phyloP scores from a whole-genome alignment of 306 rosid genomes.

The Rosa multiflora region DNA sequence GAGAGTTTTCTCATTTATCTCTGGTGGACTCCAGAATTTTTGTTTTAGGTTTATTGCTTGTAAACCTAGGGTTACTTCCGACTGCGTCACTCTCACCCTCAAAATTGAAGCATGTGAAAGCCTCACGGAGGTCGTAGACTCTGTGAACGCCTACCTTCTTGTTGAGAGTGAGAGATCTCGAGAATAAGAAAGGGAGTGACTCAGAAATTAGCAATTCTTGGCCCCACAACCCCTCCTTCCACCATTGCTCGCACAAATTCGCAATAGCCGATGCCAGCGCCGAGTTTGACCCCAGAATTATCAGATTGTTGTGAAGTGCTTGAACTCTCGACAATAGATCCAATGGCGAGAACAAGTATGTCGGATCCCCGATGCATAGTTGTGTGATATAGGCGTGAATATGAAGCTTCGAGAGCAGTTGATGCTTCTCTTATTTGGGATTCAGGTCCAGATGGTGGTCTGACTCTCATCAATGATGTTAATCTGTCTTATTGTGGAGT shows the following conservation, averaged over 20 bases:
- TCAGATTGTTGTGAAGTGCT: constrained; percentile 60
- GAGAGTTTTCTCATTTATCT: too few relatives aligned
- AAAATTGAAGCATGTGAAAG: constrained; percentile 66
- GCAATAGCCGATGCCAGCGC: constrained; percentile 49
- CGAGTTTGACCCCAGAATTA: constrained; percentile 56
- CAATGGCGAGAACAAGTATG: constrained; percentile 36
- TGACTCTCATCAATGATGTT: too few relatives aligned
- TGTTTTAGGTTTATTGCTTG: too few relatives aligned
- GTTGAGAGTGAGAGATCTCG: constrained; percentile 60
- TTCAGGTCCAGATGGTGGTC: constrained; percentile 12
- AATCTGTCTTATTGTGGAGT: too few relatives aligned
- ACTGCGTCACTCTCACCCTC: constrained; percentile 53
- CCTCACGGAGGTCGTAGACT: constrained; percentile 69
- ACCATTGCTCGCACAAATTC: constrained; percentile 76
- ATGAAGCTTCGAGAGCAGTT: constrained; percentile 45
- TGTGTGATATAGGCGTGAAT: constrained; percentile 37
- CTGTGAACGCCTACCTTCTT: constrained; percentile 83
- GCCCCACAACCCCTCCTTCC: constrained; percentile 67
- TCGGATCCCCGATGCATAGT: constrained; percentile 68
- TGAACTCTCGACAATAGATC: constrained; percentile 62
- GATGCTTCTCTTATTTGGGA: constrained; percentile 22
- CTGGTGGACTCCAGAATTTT: too few relatives aligned
- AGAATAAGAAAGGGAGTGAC: constrained; percentile 51
- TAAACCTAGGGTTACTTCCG: too few relatives aligned
- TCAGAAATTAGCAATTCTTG: constrained; percentile 67